Conservation (phyloP, 192 early-diverging fungal genomes). For the Chytriomyces sp. region DNA sequence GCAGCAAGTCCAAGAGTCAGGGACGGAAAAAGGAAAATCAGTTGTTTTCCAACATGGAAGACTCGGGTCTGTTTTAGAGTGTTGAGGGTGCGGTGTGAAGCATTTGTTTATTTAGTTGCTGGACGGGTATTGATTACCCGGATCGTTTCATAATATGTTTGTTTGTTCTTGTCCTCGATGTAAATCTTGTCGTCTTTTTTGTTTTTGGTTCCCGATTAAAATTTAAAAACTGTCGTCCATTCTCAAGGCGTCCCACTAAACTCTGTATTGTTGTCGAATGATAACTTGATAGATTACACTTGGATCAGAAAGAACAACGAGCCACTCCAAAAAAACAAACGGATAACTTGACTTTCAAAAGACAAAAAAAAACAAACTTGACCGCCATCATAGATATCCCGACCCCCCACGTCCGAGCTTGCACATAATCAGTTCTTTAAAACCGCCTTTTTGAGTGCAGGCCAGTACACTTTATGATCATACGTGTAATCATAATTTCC, state of each 20-base stretch:
- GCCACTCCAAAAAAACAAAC: background rate
- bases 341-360: too few relatives aligned
- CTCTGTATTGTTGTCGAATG: too few relatives aligned
- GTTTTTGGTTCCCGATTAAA: background rate
- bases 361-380: background rate
- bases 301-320: background rate
- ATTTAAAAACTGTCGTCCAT: background rate
- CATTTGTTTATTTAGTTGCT: background rate
- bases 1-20: background rate
- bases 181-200: background rate
- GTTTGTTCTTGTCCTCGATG: background rate
- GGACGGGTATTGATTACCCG: background rate
- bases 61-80: background rate
- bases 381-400: background rate
- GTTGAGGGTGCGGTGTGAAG: background rate
- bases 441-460: constrained; percentile 2
- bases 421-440: background rate
- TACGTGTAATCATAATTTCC: constrained; percentile 27
- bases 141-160: background rate
- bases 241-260: background rate
- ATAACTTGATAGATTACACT: too few relatives aligned
- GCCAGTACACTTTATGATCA: constrained; percentile 24
- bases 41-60: background rate
- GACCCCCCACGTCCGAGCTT: background rate
- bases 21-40: background rate